Evolutionary conservation across 805 yeast species (phyloP).

Genomic region (Zygotorulaspora florentina): DNA sequence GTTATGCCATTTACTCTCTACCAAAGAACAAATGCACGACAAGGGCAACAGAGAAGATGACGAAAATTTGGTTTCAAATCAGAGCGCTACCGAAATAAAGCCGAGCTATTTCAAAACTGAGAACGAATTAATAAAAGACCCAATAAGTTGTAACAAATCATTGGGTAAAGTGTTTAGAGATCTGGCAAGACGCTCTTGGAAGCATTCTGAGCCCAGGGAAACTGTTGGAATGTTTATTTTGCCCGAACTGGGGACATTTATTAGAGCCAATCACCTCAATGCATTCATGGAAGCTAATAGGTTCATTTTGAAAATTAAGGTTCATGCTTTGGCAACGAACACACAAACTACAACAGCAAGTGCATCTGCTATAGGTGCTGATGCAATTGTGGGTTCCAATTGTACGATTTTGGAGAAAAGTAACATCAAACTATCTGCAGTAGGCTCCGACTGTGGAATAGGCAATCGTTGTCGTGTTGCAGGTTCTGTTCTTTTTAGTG

Average conservation of each 20-base stretch:
- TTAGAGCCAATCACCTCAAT: slow-evolving; percentile 72
- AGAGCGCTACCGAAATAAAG: slow-evolving; percentile 21
- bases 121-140: slow-evolving; percentile 25
- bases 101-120: slow-evolving; percentile 33
- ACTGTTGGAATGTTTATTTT: slow-evolving; percentile 66
- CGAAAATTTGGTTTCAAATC: slow-evolving; percentile 1
- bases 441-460: slow-evolving; percentile 68
- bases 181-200: slow-evolving; percentile 89
- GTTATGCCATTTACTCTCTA: slow-evolving; percentile 48
- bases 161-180: slow-evolving; percentile 73
- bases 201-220: slow-evolving; percentile 55
- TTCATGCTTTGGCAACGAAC: slow-evolving; percentile 37
- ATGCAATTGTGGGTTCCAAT: slow-evolving; percentile 68
- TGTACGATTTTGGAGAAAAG: slow-evolving; percentile 77
- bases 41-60: slow-evolving; percentile 11
- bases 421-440: slow-evolving; percentile 77
- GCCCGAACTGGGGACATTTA: slow-evolving; percentile 65
- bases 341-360: slow-evolving; percentile 23
- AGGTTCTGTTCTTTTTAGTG: slow-evolving; percentile 75
- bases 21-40: slow-evolving; percentile 22
- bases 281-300: slow-evolving; percentile 91
- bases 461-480: slow-evolving; percentile 86
- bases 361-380: slow-evolving; percentile 77
- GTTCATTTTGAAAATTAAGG: slow-evolving; percentile 61
- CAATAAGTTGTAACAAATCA: slow-evolving; percentile 41